Base-by-base conservation (phyloP, 2,329 filamentous ascomycete genomes). In the Blastomyces gilchristii region DNA sequence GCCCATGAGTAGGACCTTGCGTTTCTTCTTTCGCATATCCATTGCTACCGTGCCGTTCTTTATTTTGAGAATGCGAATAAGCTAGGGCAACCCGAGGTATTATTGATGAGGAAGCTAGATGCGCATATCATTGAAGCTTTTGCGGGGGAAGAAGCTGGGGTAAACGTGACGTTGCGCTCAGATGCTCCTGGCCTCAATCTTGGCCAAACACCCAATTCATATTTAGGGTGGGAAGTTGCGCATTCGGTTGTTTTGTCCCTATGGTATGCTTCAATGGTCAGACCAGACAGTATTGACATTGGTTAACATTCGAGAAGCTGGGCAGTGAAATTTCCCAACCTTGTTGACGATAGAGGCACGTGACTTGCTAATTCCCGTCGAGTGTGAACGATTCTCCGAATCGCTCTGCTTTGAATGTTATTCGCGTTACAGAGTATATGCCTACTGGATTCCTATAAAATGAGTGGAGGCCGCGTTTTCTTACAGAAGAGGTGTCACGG, bases 1-100 rank as follows among this genome's bases (percentile, higher is more conserved):
- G 69, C 94, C 94, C 94, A 92, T 92, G 66, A 92, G 80, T 59
- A 92, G 81, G 60, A 92, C 89, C 82, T 92, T 92, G 80, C 90
- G 90, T 82, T 92, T 92, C 81, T 91, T 90, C 70, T 80, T 80
- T 49, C 77, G 75, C 28, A 71, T 71, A 67, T 79, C 77, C 77
- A 79, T 79, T 72, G 63, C 61, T 45, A 62, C 63, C n/a, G 54
- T 64, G 52, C 63, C 6, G 47, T 25, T 50, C 14, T 25, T 50
- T 54, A 3, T n/a, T n/a, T 49, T 18, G 57, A 1, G 3, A 59
- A 59, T 18, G 57, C 4, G 9, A 49, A 59, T 59, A 41, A 59
- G 25, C 28, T 16, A 43, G n/a, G 37, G 37, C 4, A 2, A 37
- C 52, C 31, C 34, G 7, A n/a, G 39, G 25, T 59, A 47, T 49